Percentiles rank a stretch among this genome's conserved stretches.
phyloP scores from a whole-genome alignment of 257 asterid species.

The Prunella vulgaris region DNA sequence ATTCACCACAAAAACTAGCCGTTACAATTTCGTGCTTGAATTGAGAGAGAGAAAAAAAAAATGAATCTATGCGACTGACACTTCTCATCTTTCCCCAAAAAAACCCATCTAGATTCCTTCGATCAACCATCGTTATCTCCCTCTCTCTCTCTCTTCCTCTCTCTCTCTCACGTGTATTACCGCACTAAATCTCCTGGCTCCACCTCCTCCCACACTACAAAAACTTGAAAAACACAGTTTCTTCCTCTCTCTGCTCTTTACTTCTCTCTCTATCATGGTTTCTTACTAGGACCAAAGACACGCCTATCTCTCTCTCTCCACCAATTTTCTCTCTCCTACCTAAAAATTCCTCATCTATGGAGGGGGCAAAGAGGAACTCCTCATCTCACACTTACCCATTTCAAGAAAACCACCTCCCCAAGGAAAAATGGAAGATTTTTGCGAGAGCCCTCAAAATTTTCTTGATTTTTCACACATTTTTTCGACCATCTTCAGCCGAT shows the following conservation, averaged over 20 bases:
- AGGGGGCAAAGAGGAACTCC: not conserved
- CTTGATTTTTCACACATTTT: not conserved
- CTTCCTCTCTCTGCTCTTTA: not conserved
- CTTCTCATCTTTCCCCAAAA: constrained; percentile 29
- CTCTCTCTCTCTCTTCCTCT: constrained; percentile 24
- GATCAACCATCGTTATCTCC: not conserved
- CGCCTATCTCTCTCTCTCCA: not conserved
- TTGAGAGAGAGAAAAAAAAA: too few species aligned
- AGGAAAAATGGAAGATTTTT: constrained; percentile 34
- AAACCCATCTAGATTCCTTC: constrained; percentile 22
- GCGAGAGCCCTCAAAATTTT: not conserved
- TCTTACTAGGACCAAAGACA: too few species aligned
- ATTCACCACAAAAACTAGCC: constrained; percentile 60
- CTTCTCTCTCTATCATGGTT: not conserved
- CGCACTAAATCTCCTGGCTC: constrained; percentile 15
- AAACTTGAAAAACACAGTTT: constrained; percentile 27
- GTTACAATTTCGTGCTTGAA: constrained; percentile 35
- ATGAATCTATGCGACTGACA: too few species aligned
- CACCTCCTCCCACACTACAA: constrained; percentile 26
- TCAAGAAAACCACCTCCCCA: constrained; percentile 16
- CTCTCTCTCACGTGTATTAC: constrained; percentile 38
- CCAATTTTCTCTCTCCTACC: not conserved
- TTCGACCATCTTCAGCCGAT: constrained; percentile 30
- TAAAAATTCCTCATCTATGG: not conserved
- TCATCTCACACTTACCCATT: constrained; percentile 9